These are phyloP conservation scores for Nemania sp. DNA, from an alignment of 2,329 filamentous ascomycete genomes.

Conservation along the genomic window DNA sequence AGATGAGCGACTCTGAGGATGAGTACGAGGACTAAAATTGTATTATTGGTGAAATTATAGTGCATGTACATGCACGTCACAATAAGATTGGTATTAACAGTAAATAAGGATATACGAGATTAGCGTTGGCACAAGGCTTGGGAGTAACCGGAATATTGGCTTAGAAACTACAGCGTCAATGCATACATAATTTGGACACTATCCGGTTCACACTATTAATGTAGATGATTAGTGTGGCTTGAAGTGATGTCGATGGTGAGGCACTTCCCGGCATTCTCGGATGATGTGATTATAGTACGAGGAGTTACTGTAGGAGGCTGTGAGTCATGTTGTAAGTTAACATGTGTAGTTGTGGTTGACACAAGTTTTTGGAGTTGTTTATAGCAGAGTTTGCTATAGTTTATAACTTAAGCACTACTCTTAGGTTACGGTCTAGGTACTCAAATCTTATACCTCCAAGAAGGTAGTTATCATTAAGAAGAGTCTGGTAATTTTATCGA, in stretches of 20 bases:
- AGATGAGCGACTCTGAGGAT: constrained; percentile 76
- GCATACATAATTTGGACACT: constrained; percentile 8
- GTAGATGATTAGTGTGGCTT: neutral
- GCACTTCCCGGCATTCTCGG: neutral
- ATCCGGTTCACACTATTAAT: neutral
- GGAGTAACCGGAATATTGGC: constrained; percentile 26
- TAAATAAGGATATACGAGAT: constrained; percentile 30
- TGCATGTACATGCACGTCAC: too few relatives aligned
- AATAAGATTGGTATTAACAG: constrained; percentile 24
- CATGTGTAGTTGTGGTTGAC: too few relatives aligned
- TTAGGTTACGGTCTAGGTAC: too few relatives aligned
- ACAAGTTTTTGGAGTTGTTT: too few relatives aligned
- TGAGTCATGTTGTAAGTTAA: too few relatives aligned
- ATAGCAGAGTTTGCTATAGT: too few relatives aligned
- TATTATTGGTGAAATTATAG: constrained; percentile 17
- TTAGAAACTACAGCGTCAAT: constrained; percentile 29
- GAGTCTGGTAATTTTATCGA: too few relatives aligned
- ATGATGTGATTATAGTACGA: too few relatives aligned
- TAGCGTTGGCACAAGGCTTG: constrained; percentile 27
- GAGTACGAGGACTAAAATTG: constrained; percentile 63
- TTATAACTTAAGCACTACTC: too few relatives aligned
- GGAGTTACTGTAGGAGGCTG: too few relatives aligned
- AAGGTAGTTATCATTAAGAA: too few relatives aligned
- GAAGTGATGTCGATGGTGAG: neutral
- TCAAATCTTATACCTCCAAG: too few relatives aligned